Evolutionary conservation across 2,329 filamentous ascomycete genomes (phyloP).

Genomic region (Coccinonectria pachysandricola): DNA sequence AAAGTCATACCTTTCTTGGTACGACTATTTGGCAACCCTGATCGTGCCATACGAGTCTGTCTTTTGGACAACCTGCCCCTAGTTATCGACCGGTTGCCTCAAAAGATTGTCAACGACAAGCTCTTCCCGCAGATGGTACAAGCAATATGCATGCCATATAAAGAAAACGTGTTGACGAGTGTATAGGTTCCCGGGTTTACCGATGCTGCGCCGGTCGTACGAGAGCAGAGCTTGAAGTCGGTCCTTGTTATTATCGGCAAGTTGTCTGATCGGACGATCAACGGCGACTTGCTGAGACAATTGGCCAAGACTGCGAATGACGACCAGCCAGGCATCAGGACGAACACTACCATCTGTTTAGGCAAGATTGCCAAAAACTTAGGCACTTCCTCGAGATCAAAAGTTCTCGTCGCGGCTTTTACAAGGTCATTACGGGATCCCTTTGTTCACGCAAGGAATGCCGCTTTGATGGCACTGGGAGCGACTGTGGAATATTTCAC

Average conservation of each 20-base stretch:
- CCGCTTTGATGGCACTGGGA: conserved; percentile 72
- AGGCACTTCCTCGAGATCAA: conserved; percentile 65
- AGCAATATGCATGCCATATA: conserved; percentile 1
- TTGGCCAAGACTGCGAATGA: conserved; percentile 95
- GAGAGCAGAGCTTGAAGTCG: conserved; percentile 93
- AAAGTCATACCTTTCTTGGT: conserved; percentile 80
- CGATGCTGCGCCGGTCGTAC: conserved; percentile 78
- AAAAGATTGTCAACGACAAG: conserved; percentile 88
- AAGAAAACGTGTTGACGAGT: conserved; percentile 15
- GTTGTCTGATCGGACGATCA: conserved; percentile 83
- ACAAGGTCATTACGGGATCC: conserved; percentile 81
- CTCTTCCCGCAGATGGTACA: conserved; percentile 87
- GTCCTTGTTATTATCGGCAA: conserved; percentile 81
- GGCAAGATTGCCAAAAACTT: conserved; percentile 93
- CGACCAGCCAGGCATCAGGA: conserved; percentile 92
- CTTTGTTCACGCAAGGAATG: conserved; percentile 88
- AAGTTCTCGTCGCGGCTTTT: conserved; percentile 90
- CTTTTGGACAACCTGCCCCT: conserved; percentile 76
- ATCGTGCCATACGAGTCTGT: conserved; percentile 84
- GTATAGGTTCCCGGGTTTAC: conserved; percentile 81
- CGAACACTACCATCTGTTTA: conserved; percentile 94
- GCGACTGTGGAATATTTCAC: conserved; percentile 80
- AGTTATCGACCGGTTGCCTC: conserved; percentile 84
- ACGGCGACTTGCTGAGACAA: conserved; percentile 82
- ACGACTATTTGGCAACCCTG: conserved; percentile 79